phyloP scores from a whole-genome alignment of 805 yeast species.

The Candida ulmi region DNA sequence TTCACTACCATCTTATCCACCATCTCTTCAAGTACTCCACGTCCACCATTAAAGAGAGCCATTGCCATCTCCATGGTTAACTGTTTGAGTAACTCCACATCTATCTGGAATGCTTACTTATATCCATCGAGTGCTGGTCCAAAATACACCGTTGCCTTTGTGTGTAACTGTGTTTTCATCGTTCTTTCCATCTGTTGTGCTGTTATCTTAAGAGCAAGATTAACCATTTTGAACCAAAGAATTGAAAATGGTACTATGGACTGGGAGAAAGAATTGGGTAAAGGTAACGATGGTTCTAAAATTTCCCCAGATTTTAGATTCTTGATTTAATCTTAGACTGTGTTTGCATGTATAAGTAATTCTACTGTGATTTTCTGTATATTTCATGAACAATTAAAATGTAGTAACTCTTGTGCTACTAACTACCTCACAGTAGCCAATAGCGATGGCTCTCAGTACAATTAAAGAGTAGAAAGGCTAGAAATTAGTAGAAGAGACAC shows the following conservation, averaged over 20 bases:
- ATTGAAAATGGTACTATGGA: constrained; percentile 41
- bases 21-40: constrained; percentile 50
- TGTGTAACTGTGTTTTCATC: constrained; percentile 43
- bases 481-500: too few species aligned
- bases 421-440: too few species aligned
- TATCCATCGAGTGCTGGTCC: constrained; percentile 42
- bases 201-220: constrained; percentile 32
- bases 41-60: constrained; percentile 57
- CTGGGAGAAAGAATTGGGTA: constrained; percentile 39
- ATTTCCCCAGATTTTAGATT: constrained; percentile 40
- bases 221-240: constrained; percentile 33
- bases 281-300: constrained; percentile 38
- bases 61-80: constrained; percentile 53
- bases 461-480: too few species aligned
- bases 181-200: constrained; percentile 35
- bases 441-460: too few species aligned
- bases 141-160: constrained; percentile 40
- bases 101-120: constrained; percentile 50
- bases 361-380: too few species aligned
- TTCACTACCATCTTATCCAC: constrained; percentile 49
- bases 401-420: too few species aligned
- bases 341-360: too few species aligned
- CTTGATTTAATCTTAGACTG: constrained; percentile 6
- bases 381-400: too few species aligned
- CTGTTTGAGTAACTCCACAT: constrained; percentile 49